These are phyloP conservation scores for Solanum corneliomulleri DNA, from an alignment of 257 asterid genomes.

Conservation along the genomic window DNA sequence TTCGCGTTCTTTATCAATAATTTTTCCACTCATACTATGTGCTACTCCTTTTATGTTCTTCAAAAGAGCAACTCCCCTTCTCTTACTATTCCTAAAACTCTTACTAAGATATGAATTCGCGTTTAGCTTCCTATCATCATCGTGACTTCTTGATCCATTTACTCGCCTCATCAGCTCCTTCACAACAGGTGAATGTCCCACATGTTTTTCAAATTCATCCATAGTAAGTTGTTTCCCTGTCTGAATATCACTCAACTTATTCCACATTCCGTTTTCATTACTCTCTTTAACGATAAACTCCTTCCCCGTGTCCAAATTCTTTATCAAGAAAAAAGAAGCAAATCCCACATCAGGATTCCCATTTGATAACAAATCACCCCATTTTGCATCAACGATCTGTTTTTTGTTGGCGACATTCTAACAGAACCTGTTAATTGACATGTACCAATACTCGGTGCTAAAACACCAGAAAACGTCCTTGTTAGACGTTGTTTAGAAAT, in stretches of 20 bases:
- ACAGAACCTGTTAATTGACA: slow-evolving; percentile 17
- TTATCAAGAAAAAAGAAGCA: slow-evolving; percentile 64
- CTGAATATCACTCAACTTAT: slow-evolving; percentile 72
- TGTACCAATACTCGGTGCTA: slow-evolving; percentile 21
- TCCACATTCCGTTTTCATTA: slow-evolving; percentile 75
- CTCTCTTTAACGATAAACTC: slow-evolving; percentile 74
- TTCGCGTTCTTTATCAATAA: slow-evolving; percentile 40
- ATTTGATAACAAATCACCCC: slow-evolving; percentile 10
- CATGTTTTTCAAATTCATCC: slow-evolving; percentile 86
- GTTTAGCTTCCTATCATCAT: slow-evolving; percentile 28
- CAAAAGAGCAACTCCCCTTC: slow-evolving; percentile 59
- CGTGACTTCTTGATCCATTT: slow-evolving; percentile 9
- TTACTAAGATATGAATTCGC: slow-evolving; percentile 39
- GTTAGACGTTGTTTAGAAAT: slow-evolving; percentile 63
- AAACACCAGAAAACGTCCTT: slow-evolving; percentile 46
- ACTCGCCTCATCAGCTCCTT: slow-evolving; percentile 73
- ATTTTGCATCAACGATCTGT: slow-evolving; percentile 8
- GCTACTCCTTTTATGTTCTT: slow-evolving; percentile 61
- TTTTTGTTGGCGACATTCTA: slow-evolving; percentile 16
- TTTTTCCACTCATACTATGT: slow-evolving; percentile 43
- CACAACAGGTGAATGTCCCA: slow-evolving; percentile 72
- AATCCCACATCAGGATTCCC: slow-evolving; percentile 7
- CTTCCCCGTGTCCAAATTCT: slow-evolving; percentile 82
- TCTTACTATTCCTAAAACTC: slow-evolving; percentile 71
- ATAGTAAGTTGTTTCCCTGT: slow-evolving; percentile 80